phyloP scores from a whole-genome alignment of 306 rosid genomes.

The Biancaea sappan region DNA sequence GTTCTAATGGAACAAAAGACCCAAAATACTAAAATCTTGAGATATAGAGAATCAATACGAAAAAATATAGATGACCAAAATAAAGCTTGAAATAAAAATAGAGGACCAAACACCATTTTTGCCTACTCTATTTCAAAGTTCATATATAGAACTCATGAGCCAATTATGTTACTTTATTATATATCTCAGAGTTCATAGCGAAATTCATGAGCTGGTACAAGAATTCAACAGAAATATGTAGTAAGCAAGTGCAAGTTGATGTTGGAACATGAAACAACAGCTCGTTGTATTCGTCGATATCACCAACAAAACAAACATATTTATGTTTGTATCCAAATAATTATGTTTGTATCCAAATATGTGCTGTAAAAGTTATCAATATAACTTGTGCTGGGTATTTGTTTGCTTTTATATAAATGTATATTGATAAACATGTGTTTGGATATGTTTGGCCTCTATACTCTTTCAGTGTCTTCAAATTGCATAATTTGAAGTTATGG shows the following conservation, averaged over 20 bases:
- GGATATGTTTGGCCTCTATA: background rate
- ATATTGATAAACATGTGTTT: background rate
- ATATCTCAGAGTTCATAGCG: conserved; percentile 10
- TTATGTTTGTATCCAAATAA: background rate
- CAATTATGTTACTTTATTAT: background rate
- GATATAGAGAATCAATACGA: too few species aligned
- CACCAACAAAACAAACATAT: background rate
- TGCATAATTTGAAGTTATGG: background rate
- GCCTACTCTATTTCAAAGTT: too few species aligned
- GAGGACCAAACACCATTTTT: too few species aligned
- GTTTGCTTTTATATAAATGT: background rate
- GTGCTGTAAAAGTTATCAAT: background rate
- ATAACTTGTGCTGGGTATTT: background rate
- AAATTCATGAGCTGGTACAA: conserved; percentile 26
- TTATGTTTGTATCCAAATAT: background rate
- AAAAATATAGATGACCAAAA: too few species aligned
- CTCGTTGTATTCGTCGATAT: background rate
- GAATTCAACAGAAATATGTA: background rate
- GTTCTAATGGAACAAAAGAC: too few species aligned
- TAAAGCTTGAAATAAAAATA: too few species aligned
- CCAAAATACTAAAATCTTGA: too few species aligned
- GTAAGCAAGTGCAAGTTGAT: background rate
- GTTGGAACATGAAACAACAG: too few species aligned
- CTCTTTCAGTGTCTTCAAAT: background rate
- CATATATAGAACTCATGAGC: background rate